These are phyloP conservation scores for Candida insectalens DNA, from an alignment of 805 yeast species.

Conservation along the genomic window DNA sequence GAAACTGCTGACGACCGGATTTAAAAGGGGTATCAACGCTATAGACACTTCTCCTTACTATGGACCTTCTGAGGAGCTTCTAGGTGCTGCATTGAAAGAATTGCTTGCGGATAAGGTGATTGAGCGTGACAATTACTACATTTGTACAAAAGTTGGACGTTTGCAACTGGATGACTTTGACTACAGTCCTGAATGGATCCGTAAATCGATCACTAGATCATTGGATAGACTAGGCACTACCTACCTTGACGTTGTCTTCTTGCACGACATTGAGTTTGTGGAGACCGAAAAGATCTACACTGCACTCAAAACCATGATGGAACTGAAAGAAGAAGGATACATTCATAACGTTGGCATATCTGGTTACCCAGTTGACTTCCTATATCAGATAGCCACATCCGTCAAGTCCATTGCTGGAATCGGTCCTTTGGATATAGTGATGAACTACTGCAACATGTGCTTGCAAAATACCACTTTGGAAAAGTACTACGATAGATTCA, in stretches of 20 bases:
- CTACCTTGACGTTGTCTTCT: constrained; percentile 72
- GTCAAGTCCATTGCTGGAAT: constrained; percentile 30
- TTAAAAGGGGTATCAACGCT: constrained; percentile 61
- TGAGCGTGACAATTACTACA: constrained; percentile 53
- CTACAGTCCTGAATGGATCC: constrained; percentile 52
- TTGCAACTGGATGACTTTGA: constrained; percentile 61
- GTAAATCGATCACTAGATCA: constrained; percentile 57
- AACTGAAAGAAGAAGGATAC: constrained; percentile 53
- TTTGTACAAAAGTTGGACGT: constrained; percentile 86
- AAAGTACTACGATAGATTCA: constrained; percentile 37
- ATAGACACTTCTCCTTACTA: constrained; percentile 91
- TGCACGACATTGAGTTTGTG: constrained; percentile 87
- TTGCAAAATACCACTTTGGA: constrained; percentile 59
- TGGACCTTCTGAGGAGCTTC: constrained; percentile 72
- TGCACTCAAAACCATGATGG: constrained; percentile 54
- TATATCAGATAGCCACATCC: constrained; percentile 40
- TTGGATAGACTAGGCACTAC: constrained; percentile 52
- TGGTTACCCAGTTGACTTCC: constrained; percentile 75
- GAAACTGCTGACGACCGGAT: constrained; percentile 50
- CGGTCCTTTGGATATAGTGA: constrained; percentile 62
- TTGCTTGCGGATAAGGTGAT: constrained; percentile 25
- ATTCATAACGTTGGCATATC: constrained; percentile 66
- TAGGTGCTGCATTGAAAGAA: constrained; percentile 55
- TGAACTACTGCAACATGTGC: constrained; percentile 77
- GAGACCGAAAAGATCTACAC: constrained; percentile 39